Evolutionary conservation across 345 rosid species (phyloP), one percentile per base, ranked within the genome.

Genomic region (Toxicodendron radicans): DNA sequence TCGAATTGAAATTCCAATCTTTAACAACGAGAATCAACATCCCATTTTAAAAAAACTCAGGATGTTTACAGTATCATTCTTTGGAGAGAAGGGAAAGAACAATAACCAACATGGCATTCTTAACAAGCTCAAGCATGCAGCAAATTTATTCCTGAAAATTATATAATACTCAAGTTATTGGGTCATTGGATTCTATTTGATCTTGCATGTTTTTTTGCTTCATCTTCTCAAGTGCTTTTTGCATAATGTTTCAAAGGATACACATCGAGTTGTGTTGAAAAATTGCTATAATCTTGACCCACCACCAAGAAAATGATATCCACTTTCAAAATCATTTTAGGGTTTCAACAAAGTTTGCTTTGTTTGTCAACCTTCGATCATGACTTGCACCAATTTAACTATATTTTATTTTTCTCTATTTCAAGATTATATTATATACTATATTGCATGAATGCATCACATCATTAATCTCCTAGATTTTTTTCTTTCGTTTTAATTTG

Each of bases 361-460:
- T 49, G 43, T 20, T 71, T 71, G 52, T 66, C 80, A 66, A 49
- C 33, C 53, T 43, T 33, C 10, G 12, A 72, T 77, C 68, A 77
- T 72, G 57, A 10, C 76, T 33, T 24, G 2, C 20, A 60, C 5
- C 52, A 38, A 21, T 3, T 32, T 5, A n/a, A 57, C 10, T 5
- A 1, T 0, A n/a, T n/a, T n/a, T n/a, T n/a, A n/a, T n/a, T 33
- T 16, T 8, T 16, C 33, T 43, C 9, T 14, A 1, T 7, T 33
- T 8, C 0, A 9, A 6, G 43, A 38, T n/a, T n/a, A n/a, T 8
- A 3, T 7, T 33, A 4, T 60, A 11, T 27, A 10, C 17, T 24
- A 1, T 17, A 0, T 9, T n/a, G 72, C 66, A 74, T 74, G 66
- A 45, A 66, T 46, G 41, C 24, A 24, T 56, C 58, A 45, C 52